Conservation (phyloP, 768 basidiomycete genomes). For the Erythrobasidium yunnanense region DNA sequence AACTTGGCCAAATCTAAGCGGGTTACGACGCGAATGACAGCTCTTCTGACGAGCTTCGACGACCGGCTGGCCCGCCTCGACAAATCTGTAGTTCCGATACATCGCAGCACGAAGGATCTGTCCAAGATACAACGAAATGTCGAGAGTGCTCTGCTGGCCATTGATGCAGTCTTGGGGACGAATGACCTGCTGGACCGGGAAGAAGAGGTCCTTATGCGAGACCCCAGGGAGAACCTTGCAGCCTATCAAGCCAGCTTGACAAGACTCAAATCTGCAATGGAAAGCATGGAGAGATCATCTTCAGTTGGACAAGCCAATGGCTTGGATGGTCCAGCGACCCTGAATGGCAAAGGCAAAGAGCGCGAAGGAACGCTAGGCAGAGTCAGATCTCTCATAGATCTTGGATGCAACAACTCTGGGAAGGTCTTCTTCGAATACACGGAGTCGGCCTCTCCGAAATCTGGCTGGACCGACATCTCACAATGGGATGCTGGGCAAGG, state of each 20-base stretch:
- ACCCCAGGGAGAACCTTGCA: slow-evolving; percentile 31
- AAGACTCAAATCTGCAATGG: slow-evolving; percentile 32
- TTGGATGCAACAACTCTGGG: slow-evolving; percentile 3
- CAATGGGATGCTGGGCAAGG: slow-evolving; percentile 27
- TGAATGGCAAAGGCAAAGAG: slow-evolving; percentile 27
- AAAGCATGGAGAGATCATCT: slow-evolving; percentile 32
- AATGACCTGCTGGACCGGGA: slow-evolving; percentile 37
- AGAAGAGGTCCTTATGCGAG: slow-evolving; percentile 28
- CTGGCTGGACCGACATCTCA: slow-evolving; percentile 14
- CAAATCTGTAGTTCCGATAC: slow-evolving; percentile 36
- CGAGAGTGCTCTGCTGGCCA: slow-evolving; percentile 32
- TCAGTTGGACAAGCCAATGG: neutral
- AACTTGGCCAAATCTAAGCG: slow-evolving; percentile 32
- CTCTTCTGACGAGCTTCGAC: slow-evolving; percentile 32
- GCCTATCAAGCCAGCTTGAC: slow-evolving; percentile 35
- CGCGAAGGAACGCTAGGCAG: slow-evolving; percentile 31
- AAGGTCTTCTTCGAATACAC: slow-evolving; percentile 18
- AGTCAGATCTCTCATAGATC: slow-evolving; percentile 14
- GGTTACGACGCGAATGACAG: slow-evolving; percentile 31
- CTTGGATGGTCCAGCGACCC: neutral
- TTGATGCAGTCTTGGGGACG: slow-evolving; percentile 36
- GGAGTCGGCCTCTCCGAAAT: slow-evolving; percentile 8
- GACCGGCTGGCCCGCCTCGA: slow-evolving; percentile 36
- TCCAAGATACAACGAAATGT: slow-evolving; percentile 34
- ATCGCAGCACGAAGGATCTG: slow-evolving; percentile 34